A percentile compares a stretch with the other conserved stretches of the same genome.
These are phyloP conservation scores for Saxophila tyrrhenica DNA, from an alignment of 495 filamentous ascomycete genomes.

Conservation along the genomic window DNA sequence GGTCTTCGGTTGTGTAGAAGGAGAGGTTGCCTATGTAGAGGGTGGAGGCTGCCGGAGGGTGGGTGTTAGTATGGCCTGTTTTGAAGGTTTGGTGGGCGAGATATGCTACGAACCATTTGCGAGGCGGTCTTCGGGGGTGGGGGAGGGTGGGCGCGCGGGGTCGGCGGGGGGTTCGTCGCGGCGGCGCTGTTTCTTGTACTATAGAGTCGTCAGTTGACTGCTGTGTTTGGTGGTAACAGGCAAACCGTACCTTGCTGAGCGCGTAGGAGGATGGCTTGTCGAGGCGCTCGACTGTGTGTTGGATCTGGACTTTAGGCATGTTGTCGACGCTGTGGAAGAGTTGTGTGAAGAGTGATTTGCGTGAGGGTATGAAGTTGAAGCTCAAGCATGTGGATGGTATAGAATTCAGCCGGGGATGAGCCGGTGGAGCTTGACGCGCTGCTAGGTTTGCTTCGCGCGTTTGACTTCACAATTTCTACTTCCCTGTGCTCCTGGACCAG, in stretches of 20 bases:
- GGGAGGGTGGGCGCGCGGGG: conserved; percentile 36
- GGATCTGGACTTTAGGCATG: conserved; percentile 24
- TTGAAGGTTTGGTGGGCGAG: too few relatives aligned
- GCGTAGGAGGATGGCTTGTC: conserved; percentile 88
- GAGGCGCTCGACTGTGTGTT: conserved; percentile 70
- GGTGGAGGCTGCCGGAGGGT: too few relatives aligned
- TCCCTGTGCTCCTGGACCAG: too few relatives aligned
- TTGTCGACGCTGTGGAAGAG: too few relatives aligned
- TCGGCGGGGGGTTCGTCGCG: conserved; percentile 43
- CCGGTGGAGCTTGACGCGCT: background rate
- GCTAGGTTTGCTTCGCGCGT: background rate
- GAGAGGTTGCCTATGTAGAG: conserved; percentile 98
- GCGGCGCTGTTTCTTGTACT: conserved; percentile 60
- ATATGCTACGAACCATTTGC: too few relatives aligned
- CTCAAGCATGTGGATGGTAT: background rate
- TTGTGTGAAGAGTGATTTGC: background rate
- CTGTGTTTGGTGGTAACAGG: background rate
- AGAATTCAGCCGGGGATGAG: background rate
- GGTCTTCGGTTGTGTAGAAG: conserved; percentile 99
- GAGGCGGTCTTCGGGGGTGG: conserved; percentile 52
- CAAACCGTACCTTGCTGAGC: conserved; percentile 50
- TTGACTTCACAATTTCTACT: too few relatives aligned
- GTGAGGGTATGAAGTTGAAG: background rate
- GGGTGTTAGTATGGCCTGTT: too few relatives aligned
- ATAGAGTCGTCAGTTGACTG: background rate